A percentile compares a stretch with the other conserved stretches of the same genome.
Conservation (phyloP, 2,329 filamentous ascomycete genomes). For the Colletotrichum melonis region DNA sequence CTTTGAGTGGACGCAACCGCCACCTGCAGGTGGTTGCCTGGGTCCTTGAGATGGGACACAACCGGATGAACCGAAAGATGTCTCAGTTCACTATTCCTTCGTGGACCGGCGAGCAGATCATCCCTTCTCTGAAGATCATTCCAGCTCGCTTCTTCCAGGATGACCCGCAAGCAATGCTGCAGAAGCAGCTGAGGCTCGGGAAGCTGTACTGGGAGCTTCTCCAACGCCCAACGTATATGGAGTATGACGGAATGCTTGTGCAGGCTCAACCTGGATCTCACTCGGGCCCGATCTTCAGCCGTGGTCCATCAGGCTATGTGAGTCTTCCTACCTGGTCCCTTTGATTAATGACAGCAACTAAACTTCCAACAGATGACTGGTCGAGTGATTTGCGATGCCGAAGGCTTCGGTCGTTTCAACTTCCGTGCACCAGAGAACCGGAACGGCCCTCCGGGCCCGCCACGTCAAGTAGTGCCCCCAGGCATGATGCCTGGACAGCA, state of each 20-base stretch:
- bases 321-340: neutral
- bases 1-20: neutral
- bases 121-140: conserved; percentile 53
- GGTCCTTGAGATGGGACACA: conserved; percentile 51
- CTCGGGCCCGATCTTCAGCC: neutral
- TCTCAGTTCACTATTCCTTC: conserved; percentile 47
- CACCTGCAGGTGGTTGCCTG: conserved; percentile 49
- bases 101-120: conserved; percentile 57
- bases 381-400: conserved; percentile 55
- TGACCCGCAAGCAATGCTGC: conserved; percentile 46
- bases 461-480: neutral
- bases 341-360: conserved; percentile 14
- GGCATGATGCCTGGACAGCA: neutral
- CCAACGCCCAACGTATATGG: conserved; percentile 57
- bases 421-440: conserved; percentile 40
- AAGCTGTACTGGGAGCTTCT: conserved; percentile 60
- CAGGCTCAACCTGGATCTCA: conserved; percentile 40
- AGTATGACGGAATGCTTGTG: conserved; percentile 56
- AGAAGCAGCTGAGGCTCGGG: conserved; percentile 54
- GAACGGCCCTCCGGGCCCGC: conserved; percentile 14
- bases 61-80: conserved; percentile 51
- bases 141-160: conserved; percentile 56
- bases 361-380: conserved; percentile 45
- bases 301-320: conserved; percentile 47
- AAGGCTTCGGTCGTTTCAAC: conserved; percentile 52